A percentile compares a stretch with the other conserved stretches of the same genome.
Conservation (phyloP, 805 yeast species). For the Candida taoyuanica region DNA sequence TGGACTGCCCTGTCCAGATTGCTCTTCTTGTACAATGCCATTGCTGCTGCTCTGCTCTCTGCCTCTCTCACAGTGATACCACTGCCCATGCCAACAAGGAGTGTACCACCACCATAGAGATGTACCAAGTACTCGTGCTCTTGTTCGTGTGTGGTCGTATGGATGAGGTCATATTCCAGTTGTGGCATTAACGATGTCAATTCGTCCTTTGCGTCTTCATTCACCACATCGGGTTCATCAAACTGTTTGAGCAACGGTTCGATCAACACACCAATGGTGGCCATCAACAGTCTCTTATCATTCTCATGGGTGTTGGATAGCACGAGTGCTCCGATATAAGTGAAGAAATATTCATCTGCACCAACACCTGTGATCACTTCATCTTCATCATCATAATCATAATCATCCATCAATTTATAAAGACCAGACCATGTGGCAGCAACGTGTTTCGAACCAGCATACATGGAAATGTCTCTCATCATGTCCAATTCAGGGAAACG, state of each 20-base stretch:
- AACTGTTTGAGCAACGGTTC: conserved; percentile 4
- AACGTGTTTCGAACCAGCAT: neutral
- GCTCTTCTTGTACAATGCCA: conserved; percentile 1
- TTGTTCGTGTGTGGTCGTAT: neutral
- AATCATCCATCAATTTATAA: neutral
- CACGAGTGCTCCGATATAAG: conserved; percentile 3
- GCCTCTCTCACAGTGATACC: neutral
- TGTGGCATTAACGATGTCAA: neutral
- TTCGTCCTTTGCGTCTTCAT: neutral
- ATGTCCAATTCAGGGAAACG: conserved; percentile 1
- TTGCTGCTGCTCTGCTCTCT: conserved; percentile 3
- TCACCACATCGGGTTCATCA: neutral
- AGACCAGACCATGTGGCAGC: neutral
- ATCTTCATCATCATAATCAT: no score
- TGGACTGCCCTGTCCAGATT: conserved; percentile 3
- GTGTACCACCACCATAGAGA: conserved; percentile 1
- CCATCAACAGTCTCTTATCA: neutral
- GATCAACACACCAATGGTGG: neutral
- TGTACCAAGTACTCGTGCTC: neutral
- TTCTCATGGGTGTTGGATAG: neutral
- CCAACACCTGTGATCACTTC: neutral
- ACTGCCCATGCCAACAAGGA: neutral
- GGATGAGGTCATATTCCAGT: neutral
- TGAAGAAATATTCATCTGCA: neutral
- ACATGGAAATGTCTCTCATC: neutral